phyloP scores from a whole-genome alignment of 2,329 filamentous ascomycete species.

The Clonostachys rhizophaga region DNA sequence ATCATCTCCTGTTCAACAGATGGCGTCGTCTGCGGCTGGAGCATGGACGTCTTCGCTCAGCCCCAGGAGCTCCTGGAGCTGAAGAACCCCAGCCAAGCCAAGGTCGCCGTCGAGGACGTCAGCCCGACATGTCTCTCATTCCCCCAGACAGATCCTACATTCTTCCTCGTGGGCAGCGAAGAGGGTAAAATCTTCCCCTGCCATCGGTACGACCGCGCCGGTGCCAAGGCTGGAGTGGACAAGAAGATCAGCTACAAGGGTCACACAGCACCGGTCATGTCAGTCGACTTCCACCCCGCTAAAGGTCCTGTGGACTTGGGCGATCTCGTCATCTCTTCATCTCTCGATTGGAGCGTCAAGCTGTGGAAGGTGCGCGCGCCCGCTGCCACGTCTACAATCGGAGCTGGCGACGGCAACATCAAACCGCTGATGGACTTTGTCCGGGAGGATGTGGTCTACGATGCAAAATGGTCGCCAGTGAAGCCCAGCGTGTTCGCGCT shows the following conservation, averaged over 20 bases:
- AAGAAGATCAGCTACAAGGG: slow-evolving; percentile 82
- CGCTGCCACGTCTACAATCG: slow-evolving; percentile 62
- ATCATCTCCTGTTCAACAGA: slow-evolving; percentile 97
- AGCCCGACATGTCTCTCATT: slow-evolving; percentile 94
- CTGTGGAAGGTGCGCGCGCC: slow-evolving; percentile 90
- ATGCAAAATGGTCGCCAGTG: slow-evolving; percentile 90
- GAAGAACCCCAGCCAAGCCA: slow-evolving; percentile 77
- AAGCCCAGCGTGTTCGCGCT: slow-evolving; percentile 93
- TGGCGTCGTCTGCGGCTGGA: slow-evolving; percentile 95
- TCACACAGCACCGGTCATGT: slow-evolving; percentile 93
- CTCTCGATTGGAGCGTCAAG: slow-evolving; percentile 95
- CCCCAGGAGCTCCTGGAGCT: slow-evolving; percentile 92
- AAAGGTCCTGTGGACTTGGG: slow-evolving; percentile 90
- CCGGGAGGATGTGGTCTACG: slow-evolving; percentile 94
- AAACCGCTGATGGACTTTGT: slow-evolving; percentile 82
- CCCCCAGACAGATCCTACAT: slow-evolving; percentile 90
- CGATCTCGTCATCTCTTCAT: slow-evolving; percentile 87
- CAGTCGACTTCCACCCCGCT: slow-evolving; percentile 90
- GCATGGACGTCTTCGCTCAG: slow-evolving; percentile 94
- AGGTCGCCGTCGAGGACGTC: slow-evolving; percentile 77
- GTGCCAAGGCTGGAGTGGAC: slow-evolving; percentile 94
- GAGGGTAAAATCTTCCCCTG: slow-evolving; percentile 96
- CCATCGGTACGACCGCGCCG: slow-evolving; percentile 94
- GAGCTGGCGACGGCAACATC: slow-evolving; percentile 47
- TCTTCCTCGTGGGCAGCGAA: slow-evolving; percentile 95